Evolutionary conservation across 1,139 yeast genomes (phyloP).

Genomic region (Spathaspora sp.): DNA sequence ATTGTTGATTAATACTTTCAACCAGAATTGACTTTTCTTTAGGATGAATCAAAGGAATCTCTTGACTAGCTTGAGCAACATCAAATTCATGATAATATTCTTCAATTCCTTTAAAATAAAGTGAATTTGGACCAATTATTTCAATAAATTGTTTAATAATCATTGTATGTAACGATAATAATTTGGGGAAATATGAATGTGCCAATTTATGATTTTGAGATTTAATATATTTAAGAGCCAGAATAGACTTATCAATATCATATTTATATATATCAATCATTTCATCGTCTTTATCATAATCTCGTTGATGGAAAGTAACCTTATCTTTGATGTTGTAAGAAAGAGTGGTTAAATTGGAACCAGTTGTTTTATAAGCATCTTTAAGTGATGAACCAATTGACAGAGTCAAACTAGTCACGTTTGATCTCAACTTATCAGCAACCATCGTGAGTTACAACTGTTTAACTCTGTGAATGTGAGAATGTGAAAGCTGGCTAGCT

Average conservation of each 20-base stretch:
- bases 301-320: slow-evolving; percentile 20
- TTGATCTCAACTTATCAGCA: slow-evolving; percentile 13
- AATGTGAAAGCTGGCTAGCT: too few relatives aligned
- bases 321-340: slow-evolving; percentile 14
- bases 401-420: slow-evolving; percentile 8
- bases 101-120: slow-evolving; percentile 46
- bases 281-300: slow-evolving; percentile 41
- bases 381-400: slow-evolving; percentile 13
- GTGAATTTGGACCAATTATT: slow-evolving; percentile 39
- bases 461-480: too few relatives aligned
- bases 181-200: slow-evolving; percentile 32
- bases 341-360: slow-evolving; percentile 10
- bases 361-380: slow-evolving; percentile 14
- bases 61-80: slow-evolving; percentile 28
- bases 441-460: too few relatives aligned
- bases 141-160: slow-evolving; percentile 31
- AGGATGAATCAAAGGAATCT: slow-evolving; percentile 38
- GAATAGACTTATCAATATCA: slow-evolving; percentile 40
- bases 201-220: slow-evolving; percentile 37
- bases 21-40: slow-evolving; percentile 32
- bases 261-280: slow-evolving; percentile 41
- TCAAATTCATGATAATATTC: slow-evolving; percentile 39
- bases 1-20: slow-evolving; percentile 31
- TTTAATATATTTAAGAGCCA: slow-evolving; percentile 43
- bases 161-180: slow-evolving; percentile 34